Percentiles rank a stretch among this genome's conserved stretches.
These are phyloP conservation scores for Calonectria leucothoes DNA, from an alignment of 2,329 filamentous ascomycete genomes.

Conservation along the genomic window DNA sequence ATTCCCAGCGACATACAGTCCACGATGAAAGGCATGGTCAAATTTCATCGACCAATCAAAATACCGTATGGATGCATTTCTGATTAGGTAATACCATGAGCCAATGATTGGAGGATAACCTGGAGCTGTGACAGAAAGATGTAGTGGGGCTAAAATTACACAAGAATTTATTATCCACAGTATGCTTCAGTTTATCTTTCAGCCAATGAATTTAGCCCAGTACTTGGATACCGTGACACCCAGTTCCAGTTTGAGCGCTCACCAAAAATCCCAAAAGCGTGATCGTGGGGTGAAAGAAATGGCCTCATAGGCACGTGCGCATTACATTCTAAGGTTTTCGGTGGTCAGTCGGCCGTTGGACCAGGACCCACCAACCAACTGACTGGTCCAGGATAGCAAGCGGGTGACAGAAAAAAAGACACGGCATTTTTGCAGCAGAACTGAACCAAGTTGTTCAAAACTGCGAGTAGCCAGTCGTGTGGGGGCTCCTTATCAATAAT, in stretches of 20 bases:
- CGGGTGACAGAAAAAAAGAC: not conserved
- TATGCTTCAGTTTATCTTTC: not conserved
- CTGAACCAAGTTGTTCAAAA: not conserved
- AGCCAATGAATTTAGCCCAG: not conserved
- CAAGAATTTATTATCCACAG: not conserved
- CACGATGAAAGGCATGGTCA: slow-evolving; percentile 25
- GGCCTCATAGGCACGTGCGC: not conserved
- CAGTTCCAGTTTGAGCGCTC: not conserved
- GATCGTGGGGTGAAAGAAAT: not conserved
- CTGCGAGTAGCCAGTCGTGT: not conserved
- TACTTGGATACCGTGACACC: no score
- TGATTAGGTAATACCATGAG: slow-evolving; percentile 34
- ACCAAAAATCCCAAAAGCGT: not conserved
- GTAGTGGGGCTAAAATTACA: not conserved
- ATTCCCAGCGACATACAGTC: not conserved
- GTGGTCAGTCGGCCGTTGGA: not conserved
- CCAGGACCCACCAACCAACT: not conserved
- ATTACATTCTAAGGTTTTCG: not conserved
- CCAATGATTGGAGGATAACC: not conserved
- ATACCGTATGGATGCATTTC: not conserved
- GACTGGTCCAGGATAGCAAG: not conserved
- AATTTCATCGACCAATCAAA: slow-evolving; percentile 38
- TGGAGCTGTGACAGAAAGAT: not conserved
- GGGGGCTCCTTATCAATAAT: not conserved
- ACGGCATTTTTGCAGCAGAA: not conserved